Percentiles rank a stretch among this genome's conserved stretches.
Conservation (phyloP, 768 basidiomycete species). For the Macrolepiota albuminosa region DNA sequence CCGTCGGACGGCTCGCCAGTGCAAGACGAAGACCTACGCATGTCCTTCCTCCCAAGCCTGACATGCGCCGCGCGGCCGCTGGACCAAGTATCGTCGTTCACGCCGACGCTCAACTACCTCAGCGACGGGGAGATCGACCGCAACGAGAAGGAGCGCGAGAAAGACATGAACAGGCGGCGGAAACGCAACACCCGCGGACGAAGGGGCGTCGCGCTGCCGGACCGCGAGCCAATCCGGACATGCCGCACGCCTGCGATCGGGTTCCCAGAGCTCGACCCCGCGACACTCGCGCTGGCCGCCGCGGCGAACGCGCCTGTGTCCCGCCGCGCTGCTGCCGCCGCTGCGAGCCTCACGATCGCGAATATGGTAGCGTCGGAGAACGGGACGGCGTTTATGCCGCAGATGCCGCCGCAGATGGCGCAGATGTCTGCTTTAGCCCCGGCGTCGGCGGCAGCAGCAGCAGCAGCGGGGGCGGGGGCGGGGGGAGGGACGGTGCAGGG, state of each 20-base stretch:
- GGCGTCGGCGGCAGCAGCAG: background rate
- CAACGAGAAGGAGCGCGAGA: conserved; percentile 90
- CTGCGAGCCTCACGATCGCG: conserved; percentile 79
- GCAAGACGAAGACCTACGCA: conserved; percentile 87
- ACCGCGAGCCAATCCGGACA: conserved; percentile 89
- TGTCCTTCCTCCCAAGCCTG: conserved; percentile 84
- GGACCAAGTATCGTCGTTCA: conserved; percentile 64
- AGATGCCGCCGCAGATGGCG: conserved; percentile 18
- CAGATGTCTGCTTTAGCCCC: background rate
- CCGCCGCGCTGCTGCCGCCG: conserved; percentile 81
- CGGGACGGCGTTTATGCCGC: conserved; percentile 55
- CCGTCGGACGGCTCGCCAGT: conserved; percentile 73
- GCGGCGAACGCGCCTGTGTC: conserved; percentile 66
- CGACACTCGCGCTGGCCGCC: conserved; percentile 60
- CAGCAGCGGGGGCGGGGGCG: too few species aligned
- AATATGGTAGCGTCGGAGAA: conserved; percentile 93
- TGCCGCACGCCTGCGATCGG: conserved; percentile 86
- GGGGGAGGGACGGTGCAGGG: background rate
- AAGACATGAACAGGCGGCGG: conserved; percentile 81
- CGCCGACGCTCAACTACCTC: conserved; percentile 86
- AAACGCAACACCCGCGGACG: conserved; percentile 82
- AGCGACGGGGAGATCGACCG: conserved; percentile 86
- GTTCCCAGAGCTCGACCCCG: conserved; percentile 74
- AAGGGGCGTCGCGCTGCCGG: conserved; percentile 79
- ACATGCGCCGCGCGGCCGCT: conserved; percentile 64